A percentile compares a stretch with the other conserved stretches of the same genome.
Evolutionary conservation across 306 rosid genomes (phyloP).

Genomic region (Sesbania bispinosa): DNA sequence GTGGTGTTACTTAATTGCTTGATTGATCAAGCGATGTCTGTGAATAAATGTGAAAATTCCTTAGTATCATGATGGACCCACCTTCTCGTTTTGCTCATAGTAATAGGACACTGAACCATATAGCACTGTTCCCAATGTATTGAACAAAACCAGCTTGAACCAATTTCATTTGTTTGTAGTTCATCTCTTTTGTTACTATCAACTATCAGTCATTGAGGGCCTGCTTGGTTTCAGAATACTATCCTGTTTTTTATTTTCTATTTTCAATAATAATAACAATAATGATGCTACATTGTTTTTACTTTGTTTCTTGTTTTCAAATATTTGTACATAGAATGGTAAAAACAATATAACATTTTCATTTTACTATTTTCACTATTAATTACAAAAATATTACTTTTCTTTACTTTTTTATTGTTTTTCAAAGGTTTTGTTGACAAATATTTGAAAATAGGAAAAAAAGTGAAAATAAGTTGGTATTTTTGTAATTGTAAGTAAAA

Average conservation of each 20-base stretch:
- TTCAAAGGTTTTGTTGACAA: too few relatives aligned
- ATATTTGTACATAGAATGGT: not conserved
- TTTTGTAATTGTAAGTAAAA: not conserved
- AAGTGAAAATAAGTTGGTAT: too few relatives aligned
- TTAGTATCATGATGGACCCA: not conserved
- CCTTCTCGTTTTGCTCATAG: too few relatives aligned
- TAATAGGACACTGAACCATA: not conserved
- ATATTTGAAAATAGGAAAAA: too few relatives aligned
- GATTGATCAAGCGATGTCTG: conserved; percentile 5
- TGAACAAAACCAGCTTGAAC: not conserved
- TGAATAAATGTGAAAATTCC: conserved; percentile 2
- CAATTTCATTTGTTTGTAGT: not conserved
- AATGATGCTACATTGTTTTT: not conserved
- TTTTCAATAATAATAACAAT: not conserved
- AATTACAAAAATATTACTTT: not conserved
- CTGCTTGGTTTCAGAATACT: not conserved
- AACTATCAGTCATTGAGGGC: not conserved
- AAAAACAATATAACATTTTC: not conserved
- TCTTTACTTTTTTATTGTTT: not conserved
- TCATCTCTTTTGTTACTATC: not conserved
- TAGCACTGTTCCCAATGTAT: not conserved
- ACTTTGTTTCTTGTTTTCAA: not conserved
- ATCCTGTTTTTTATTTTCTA: not conserved
- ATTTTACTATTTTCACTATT: not conserved
- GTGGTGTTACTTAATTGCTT: not conserved